Evolutionary conservation across 768 basidiomycete species (phyloP), one percentile per base, ranked within the genome.

Genomic region (Hygrophorus russula): DNA sequence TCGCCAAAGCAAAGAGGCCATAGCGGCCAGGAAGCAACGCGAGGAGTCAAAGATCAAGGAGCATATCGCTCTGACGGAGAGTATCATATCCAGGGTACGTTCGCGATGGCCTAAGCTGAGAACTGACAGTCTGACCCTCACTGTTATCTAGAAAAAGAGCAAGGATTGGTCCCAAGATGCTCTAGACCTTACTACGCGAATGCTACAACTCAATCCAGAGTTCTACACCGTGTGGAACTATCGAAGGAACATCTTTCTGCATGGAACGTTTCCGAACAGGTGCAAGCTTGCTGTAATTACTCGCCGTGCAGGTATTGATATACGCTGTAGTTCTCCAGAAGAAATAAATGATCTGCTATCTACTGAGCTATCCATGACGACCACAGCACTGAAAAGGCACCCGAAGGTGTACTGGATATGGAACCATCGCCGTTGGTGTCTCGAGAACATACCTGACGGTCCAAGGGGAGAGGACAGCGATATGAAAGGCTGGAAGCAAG

Each of bases 341-440:
- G 70, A 79, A 36, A 66, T 79, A 29, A 80, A 90, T 41, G 59
- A 69, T 8, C 39, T 82, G 13, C 72, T 98, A 4, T 62, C 74
- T 2, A 67, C 74, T 32, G 96, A 99, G 45, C 64, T 99, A 20
- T 63, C 71, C 2, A 73, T 92, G 67, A 97, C 93, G 0, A 87
- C 82, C 57, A 63, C 69, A 3, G 80, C 84, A 5, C 72, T 99
- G 35, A 83, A 86, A 54, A 67, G 73, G 7, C 78, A 93, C 56
- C 96, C 96, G 11, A 99, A 98, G 58, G 82, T 96, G 14, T 99
- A 99, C 59, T 91, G 88, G 82, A 91, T 98, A 52, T 99, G 96
- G 96, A 97, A 92, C 57, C 92, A 99, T 54, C 78, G 96, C 31
- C 70, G 81, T 53, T 98, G 96, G 96, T 93, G 93, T 55, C 74